A percentile compares a stretch with the other conserved stretches of the same genome.
phyloP scores from a whole-genome alignment of 23 red algal species.

The Gracilaria caudata region DNA sequence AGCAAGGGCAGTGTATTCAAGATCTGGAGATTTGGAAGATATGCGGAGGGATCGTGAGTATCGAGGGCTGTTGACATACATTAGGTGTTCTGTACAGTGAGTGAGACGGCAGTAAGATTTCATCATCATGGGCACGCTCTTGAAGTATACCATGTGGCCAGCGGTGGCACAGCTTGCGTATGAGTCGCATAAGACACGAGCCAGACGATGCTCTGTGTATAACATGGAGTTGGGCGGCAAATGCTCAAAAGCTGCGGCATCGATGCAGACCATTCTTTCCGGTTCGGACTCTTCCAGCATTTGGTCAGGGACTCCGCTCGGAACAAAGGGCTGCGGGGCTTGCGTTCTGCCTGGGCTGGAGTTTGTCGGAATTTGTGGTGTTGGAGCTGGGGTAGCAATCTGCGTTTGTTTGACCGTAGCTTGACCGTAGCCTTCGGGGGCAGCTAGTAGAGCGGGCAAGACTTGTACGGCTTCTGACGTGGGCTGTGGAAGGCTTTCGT shows the following conservation, averaged over 20 bases:
- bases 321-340: neutral
- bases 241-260: slow-evolving; percentile 36
- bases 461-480: slow-evolving; percentile 5
- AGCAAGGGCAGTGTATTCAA: slow-evolving; percentile 53
- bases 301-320: neutral
- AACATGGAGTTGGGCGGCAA: slow-evolving; percentile 13
- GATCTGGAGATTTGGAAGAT: neutral
- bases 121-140: slow-evolving; percentile 52
- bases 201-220: slow-evolving; percentile 31
- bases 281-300: neutral
- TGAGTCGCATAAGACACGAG: slow-evolving; percentile 44
- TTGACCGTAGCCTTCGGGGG: slow-evolving; percentile 2
- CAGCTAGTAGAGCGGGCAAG: neutral
- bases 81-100: slow-evolving; percentile 15
- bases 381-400: neutral
- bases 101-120: slow-evolving; percentile 31
- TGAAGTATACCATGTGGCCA: slow-evolving; percentile 39
- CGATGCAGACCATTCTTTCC: slow-evolving; percentile 25
- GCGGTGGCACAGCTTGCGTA: slow-evolving; percentile 46
- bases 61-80: slow-evolving; percentile 53
- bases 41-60: slow-evolving; percentile 19
- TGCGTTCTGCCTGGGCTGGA: neutral
- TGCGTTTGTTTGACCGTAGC: neutral
- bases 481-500: slow-evolving; percentile 1
- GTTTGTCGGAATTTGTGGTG: neutral